These are phyloP conservation scores for Leccinum griseonigrum DNA, from an alignment of 1,284 basidiomycete species.

Conservation along the genomic window DNA sequence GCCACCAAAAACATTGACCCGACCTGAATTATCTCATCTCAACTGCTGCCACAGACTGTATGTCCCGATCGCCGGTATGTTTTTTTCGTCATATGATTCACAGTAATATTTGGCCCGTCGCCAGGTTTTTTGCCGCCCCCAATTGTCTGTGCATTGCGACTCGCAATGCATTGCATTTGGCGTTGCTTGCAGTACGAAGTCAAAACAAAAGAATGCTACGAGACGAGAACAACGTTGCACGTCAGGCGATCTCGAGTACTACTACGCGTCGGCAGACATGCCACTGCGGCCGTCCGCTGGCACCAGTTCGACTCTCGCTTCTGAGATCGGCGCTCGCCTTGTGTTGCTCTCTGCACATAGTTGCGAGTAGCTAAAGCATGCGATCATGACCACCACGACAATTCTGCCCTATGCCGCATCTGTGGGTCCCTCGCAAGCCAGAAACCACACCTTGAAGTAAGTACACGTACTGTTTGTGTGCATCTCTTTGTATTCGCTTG, in stretches of 20 bases:
- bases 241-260: background rate
- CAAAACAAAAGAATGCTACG: background rate
- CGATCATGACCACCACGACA: background rate
- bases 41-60: conserved; percentile 3
- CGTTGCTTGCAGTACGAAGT: background rate
- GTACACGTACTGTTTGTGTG: background rate
- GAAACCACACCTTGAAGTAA: background rate
- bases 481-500: background rate
- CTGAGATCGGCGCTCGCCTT: background rate
- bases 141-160: background rate
- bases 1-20: conserved; percentile 4
- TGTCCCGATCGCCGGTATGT: conserved; percentile 3
- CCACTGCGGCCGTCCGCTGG: background rate
- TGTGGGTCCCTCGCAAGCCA: background rate
- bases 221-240: background rate
- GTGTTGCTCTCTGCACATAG: background rate
- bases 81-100: background rate
- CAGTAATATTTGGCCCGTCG: background rate
- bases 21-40: conserved; percentile 19
- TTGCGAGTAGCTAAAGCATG: background rate
- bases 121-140: background rate
- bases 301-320: background rate
- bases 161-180: background rate
- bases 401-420: background rate
- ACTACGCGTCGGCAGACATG: conserved; percentile 12